Evolutionary conservation across 73 alveolate genomes (phyloP).

Genomic region (Paramecium caudatum): DNA sequence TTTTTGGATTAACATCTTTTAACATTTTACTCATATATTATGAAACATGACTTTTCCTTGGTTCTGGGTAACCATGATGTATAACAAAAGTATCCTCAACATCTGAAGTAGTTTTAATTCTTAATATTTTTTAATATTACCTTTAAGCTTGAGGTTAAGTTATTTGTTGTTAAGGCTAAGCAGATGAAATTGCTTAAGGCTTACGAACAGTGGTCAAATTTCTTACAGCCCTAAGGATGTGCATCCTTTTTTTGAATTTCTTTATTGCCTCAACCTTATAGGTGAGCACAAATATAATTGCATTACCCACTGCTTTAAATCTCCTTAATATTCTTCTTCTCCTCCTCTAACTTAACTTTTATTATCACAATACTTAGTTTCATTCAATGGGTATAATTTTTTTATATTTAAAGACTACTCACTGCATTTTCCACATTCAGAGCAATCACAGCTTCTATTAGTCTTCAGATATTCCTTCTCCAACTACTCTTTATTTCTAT

Average conservation of each 20-base stretch:
- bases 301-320: conserved; percentile 53
- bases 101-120: conserved; percentile 22
- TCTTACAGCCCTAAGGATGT: neutral
- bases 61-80: conserved; percentile 19
- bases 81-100: neutral
- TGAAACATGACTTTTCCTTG: conserved; percentile 30
- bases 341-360: neutral
- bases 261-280: conserved; percentile 30
- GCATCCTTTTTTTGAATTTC: conserved; percentile 39
- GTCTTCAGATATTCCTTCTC: conserved; percentile 20
- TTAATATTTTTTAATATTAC: neutral
- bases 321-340: conserved; percentile 11
- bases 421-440: conserved; percentile 61
- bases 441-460: conserved; percentile 20
- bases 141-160: conserved; percentile 1
- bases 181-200: neutral
- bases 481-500: neutral
- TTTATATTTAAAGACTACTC: neutral
- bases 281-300: conserved; percentile 17
- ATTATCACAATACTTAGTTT: conserved; percentile 25
- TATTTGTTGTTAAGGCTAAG: neutral
- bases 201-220: neutral
- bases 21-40: conserved; percentile 6
- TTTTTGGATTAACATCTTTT: conserved; percentile 28
- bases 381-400: conserved; percentile 27